Base-by-base conservation (phyloP, 306 rosid genomes). In the Leucaena leucocephala region DNA sequence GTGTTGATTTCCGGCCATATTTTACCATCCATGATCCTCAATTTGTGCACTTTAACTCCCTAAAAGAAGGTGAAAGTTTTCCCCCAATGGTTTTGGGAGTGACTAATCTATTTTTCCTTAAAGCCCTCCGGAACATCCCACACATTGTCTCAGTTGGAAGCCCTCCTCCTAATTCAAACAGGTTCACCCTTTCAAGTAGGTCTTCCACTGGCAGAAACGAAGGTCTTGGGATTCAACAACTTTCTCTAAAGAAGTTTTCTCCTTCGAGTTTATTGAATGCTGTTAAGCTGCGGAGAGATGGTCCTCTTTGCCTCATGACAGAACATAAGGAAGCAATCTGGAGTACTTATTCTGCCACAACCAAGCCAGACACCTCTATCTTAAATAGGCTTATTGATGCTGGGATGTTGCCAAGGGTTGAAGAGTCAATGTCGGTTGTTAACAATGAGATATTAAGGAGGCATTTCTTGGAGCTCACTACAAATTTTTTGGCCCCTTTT, bases 361-460 rank as follows among this genome's bases (percentile, higher is more conserved):
- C 89, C 57, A 94, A 94, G 89, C 96, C 97, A 6, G 98, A 92
- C 80, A 94, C 98, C 17, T 87, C 98, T 77, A 86, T 94, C 82
- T 72, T 94, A 66, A 92, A 94, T 87, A 87, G 98, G 87, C 98
- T 94, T 27, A 84, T 94, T 59, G 98, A 94, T 83, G 98, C 97
- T 57, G 98, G 97, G 68, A 57, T 89, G 85, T 89, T 96, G 71
- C 97, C 93, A 14, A 91, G 97, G 84, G 92, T 92, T 77, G 98
- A 94, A 81, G 97, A 94, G 85, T 94, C 98, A 22, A 92, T 94
- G 98, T 94, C 98, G 36, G 92, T 94, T 77, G 98, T 94, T 85
- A 94, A 94, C 81, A 94, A 94, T 68, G 98, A 94, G 83, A 94
- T 94, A 80, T 79, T 94, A 85, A 86, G 98, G 50, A 82, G 98